These are phyloP conservation scores for Ophiostoma triangulosporum DNA, from an alignment of 2,329 filamentous ascomycete genomes.

Conservation along the genomic window DNA sequence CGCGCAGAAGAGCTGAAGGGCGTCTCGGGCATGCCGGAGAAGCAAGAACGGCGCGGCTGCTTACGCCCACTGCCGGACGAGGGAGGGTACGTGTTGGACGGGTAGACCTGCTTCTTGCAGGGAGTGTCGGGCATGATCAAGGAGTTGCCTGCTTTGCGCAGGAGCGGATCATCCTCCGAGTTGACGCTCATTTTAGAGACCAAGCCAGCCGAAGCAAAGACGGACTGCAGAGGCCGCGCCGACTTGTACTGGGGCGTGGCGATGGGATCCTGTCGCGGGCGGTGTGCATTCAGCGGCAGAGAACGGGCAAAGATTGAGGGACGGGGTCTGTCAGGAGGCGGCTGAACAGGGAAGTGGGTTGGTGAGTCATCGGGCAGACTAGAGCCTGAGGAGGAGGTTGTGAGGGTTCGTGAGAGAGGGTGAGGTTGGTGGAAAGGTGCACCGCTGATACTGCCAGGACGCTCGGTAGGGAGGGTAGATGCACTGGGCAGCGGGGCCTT, in stretches of 20 bases:
- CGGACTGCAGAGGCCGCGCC: slow-evolving; percentile 62
- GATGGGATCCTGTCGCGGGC: slow-evolving; percentile 32
- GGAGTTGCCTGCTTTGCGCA: slow-evolving; percentile 37
- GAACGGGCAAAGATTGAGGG: slow-evolving; percentile 56
- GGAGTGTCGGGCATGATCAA: slow-evolving; percentile 82
- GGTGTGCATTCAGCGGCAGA: slow-evolving; percentile 50
- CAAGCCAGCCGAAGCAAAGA: slow-evolving; percentile 87
- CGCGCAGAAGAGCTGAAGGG: slow-evolving; percentile 51
- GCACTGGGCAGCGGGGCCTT: slow-evolving; percentile 38
- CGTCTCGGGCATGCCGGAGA: slow-evolving; percentile 68
- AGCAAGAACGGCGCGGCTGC: slow-evolving; percentile 39
- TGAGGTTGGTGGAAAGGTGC: slow-evolving; percentile 45
- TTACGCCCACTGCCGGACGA: slow-evolving; percentile 46
- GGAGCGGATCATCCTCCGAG: slow-evolving; percentile 50
- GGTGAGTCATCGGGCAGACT: slow-evolving; percentile 62
- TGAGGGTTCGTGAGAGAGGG: slow-evolving; percentile 74
- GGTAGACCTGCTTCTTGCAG: slow-evolving; percentile 70
- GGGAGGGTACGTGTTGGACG: slow-evolving; percentile 54
- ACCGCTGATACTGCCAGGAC: slow-evolving; percentile 14
- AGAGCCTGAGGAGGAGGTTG: slow-evolving; percentile 73
- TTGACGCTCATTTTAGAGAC: slow-evolving; percentile 90
- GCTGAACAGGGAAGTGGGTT: slow-evolving; percentile 44
- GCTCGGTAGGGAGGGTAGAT: slow-evolving; percentile 37
- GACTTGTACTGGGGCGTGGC: slow-evolving; percentile 69
- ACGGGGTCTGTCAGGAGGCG: slow-evolving; percentile 37